These are phyloP conservation scores for Polytrichum formosum DNA, from an alignment of 225 moss, liverwort and hornwort species.

Conservation along the genomic window DNA sequence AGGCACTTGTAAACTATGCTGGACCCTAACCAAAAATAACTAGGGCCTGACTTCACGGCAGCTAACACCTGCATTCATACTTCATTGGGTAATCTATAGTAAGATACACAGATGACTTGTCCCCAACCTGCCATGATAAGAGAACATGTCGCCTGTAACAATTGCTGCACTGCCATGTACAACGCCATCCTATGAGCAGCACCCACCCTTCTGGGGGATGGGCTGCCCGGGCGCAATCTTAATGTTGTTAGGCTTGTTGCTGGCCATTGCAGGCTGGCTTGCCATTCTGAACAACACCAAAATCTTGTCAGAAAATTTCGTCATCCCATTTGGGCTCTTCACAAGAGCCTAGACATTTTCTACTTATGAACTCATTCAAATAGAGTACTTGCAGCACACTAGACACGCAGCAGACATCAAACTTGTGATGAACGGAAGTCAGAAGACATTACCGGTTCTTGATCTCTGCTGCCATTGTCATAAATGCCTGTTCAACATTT, in stretches of 20 bases:
- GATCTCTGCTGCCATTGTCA: constrained; percentile 74
- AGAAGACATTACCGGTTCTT: constrained; percentile 37
- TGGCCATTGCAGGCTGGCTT: constrained; percentile 21
- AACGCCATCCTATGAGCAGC: constrained; percentile 8
- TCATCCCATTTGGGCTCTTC: not conserved
- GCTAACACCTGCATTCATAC: constrained; percentile 4
- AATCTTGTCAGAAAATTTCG: not conserved
- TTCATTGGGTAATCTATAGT: not conserved
- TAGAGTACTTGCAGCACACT: not conserved
- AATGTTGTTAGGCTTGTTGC: constrained; percentile 18
- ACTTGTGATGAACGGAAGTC: not conserved
- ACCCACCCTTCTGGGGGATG: constrained; percentile 15
- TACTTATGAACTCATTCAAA: no score
- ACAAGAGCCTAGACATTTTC: not conserved
- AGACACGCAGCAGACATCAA: not conserved
- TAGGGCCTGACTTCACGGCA: not conserved
- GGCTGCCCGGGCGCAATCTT: constrained; percentile 10
- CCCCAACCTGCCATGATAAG: constrained; percentile 1
- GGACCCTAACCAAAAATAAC: not conserved
- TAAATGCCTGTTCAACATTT: constrained; percentile 66
- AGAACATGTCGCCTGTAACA: constrained; percentile 4
- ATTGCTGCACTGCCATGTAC: not conserved
- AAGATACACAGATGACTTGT: not conserved
- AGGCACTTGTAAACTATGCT: not conserved
- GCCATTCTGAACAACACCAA: constrained; percentile 14